Evolutionary conservation across 345 rosid genomes (phyloP).

Genomic region (Linum lewisii): DNA sequence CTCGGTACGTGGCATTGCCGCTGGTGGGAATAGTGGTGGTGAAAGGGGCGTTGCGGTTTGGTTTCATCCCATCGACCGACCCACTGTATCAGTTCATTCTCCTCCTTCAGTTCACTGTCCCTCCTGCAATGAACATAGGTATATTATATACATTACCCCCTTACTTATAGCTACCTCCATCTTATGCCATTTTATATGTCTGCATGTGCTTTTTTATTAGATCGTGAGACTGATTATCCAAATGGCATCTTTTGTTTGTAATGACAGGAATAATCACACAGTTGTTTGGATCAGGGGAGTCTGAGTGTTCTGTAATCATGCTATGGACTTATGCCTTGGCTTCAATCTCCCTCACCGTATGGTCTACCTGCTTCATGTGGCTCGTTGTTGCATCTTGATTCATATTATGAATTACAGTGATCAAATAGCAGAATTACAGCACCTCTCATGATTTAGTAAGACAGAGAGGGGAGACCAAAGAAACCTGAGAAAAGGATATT

Average conservation of each 20-base stretch:
- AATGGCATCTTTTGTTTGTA: background rate
- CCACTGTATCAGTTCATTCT: constrained; percentile 58
- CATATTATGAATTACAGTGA: background rate
- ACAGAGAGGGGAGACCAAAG: too few relatives aligned
- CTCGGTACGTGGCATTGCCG: constrained; percentile 48
- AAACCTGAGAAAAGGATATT: too few relatives aligned
- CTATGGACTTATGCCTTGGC: constrained; percentile 3
- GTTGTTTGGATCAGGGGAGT: constrained; percentile 4
- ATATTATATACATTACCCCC: too few relatives aligned
- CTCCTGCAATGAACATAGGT: constrained; percentile 57
- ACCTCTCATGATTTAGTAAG: too few relatives aligned
- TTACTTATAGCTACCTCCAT: too few relatives aligned
- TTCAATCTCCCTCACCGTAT: background rate
- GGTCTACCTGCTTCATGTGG: constrained; percentile 5
- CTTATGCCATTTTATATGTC: too few relatives aligned
- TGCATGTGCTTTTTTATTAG: too few relatives aligned
- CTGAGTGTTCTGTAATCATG: constrained; percentile 3
- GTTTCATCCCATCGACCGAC: constrained; percentile 36
- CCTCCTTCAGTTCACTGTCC: constrained; percentile 57
- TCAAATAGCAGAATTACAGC: background rate
- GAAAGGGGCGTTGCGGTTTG: constrained; percentile 33
- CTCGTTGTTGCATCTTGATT: background rate
- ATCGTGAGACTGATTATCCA: too few relatives aligned
- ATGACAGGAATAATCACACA: background rate
- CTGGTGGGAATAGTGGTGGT: constrained; percentile 40